Evolutionary conservation across 331 rosid genomes (phyloP).

Genomic region (Pyrus hybrid): DNA sequence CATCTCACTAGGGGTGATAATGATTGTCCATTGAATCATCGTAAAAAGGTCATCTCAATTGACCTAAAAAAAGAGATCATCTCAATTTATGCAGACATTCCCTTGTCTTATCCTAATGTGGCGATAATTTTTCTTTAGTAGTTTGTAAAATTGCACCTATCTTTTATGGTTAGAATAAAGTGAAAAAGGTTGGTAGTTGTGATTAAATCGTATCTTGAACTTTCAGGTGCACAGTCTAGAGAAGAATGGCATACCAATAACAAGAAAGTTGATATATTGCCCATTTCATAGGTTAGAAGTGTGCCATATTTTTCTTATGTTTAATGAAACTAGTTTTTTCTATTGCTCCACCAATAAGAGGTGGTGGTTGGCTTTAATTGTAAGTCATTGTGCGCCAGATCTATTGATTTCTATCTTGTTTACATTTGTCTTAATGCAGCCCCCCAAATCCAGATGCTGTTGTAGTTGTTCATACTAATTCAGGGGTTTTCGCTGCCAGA

Average conservation of each 20-base stretch:
- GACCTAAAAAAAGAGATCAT: neutral
- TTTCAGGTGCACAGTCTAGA: conserved; percentile 71
- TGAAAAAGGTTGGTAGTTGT: conserved; percentile 19
- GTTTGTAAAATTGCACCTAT: conserved; percentile 1
- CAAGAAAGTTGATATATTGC: conserved; percentile 71
- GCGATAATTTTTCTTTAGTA: neutral
- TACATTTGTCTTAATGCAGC: conserved; percentile 36
- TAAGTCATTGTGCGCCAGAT: neutral
- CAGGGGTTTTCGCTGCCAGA: conserved; percentile 69
- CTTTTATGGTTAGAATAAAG: neutral
- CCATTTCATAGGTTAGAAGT: conserved; percentile 73
- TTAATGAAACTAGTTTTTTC: neutral
- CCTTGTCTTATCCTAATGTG: neutral
- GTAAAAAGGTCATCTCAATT: neutral
- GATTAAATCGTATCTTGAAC: conserved; percentile 21
- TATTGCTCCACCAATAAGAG: neutral
- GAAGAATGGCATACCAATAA: conserved; percentile 65
- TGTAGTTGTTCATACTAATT: conserved; percentile 57
- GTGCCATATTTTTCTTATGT: conserved; percentile 1
- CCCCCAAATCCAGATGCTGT: conserved; percentile 74
- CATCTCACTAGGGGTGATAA: no score
- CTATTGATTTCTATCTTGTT: neutral
- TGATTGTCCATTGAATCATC: no score
- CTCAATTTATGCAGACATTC: neutral
- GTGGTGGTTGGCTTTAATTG: neutral